A percentile compares a stretch with the other conserved stretches of the same genome.
Evolutionary conservation across 2,329 filamentous ascomycete genomes (phyloP).

Genomic region (Aspergillus sp.): DNA sequence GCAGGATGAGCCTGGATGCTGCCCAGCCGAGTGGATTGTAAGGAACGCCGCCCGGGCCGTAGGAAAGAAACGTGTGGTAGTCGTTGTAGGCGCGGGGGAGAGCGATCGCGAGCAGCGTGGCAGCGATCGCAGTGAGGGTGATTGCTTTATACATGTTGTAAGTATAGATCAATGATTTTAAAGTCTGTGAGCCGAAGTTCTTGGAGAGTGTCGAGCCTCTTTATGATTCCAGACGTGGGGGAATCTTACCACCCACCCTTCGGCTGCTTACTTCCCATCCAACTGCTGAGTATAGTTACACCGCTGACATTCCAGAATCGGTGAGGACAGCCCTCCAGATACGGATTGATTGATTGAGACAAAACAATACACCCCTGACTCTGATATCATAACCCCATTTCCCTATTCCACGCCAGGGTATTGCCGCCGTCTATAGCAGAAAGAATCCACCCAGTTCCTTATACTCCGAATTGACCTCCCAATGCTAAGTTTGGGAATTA

Average conservation of each 20-base stretch:
- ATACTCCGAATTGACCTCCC: constrained; percentile 2
- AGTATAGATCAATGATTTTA: background rate
- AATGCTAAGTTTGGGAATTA: background rate
- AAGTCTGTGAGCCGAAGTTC: too few species aligned
- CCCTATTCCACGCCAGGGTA: constrained; percentile 8
- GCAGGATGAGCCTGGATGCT: constrained; percentile 20
- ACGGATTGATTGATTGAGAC: too few species aligned
- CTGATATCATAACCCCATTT: background rate
- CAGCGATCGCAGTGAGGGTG: constrained; percentile 16
- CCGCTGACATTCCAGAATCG: too few species aligned
- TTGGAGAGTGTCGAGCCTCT: too few species aligned
- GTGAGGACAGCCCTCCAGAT: too few species aligned
- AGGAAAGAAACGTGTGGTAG: constrained; percentile 35
- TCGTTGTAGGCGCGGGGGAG: constrained; percentile 29
- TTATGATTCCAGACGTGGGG: too few species aligned
- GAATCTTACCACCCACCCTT: too few species aligned
- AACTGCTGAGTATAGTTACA: too few species aligned
- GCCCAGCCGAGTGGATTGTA: constrained; percentile 39
- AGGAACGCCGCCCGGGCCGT: constrained; percentile 36
- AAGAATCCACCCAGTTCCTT: constrained; percentile 1
- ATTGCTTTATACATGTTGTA: background rate
- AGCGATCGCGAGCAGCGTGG: constrained; percentile 15
- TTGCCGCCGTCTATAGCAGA: background rate
- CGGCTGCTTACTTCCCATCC: too few species aligned
- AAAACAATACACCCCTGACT: background rate